Conservation (phyloP, 2,329 filamentous ascomycete genomes). For the Talaromyces verruculosus region DNA sequence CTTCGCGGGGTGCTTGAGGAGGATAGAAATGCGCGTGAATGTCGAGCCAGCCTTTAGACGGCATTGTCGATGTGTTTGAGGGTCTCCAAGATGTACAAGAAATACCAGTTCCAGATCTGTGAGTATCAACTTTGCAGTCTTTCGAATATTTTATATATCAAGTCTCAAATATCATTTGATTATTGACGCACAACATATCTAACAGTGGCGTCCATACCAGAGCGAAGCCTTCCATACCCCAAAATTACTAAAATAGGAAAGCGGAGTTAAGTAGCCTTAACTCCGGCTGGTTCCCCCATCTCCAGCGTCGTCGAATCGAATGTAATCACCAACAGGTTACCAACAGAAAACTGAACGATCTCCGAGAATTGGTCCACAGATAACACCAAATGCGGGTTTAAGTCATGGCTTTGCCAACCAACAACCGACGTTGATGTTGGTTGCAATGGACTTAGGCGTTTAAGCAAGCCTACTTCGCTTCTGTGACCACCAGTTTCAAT, state of each 20-base stretch:
- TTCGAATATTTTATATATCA: background rate
- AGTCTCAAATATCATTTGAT: background rate
- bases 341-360: background rate
- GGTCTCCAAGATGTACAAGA: background rate
- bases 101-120: background rate
- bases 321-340: background rate
- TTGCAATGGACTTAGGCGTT: background rate
- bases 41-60: constrained; percentile 43
- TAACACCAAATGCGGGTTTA: background rate
- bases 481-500: background rate
- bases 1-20: constrained; percentile 5
- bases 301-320: background rate
- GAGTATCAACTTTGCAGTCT: background rate
- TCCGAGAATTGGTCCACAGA: background rate
- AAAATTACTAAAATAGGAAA: background rate
- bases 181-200: background rate
- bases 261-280: background rate
- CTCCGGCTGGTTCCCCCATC: background rate
- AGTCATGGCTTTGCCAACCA: background rate
- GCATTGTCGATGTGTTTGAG: constrained; percentile 38
- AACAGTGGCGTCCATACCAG: background rate
- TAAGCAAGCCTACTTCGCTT: background rate
- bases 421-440: background rate
- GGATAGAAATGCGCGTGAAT: constrained; percentile 15
- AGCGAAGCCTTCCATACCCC: background rate